Base-by-base conservation (phyloP, 306 rosid genomes). In the Casuarina equisetifolia region DNA sequence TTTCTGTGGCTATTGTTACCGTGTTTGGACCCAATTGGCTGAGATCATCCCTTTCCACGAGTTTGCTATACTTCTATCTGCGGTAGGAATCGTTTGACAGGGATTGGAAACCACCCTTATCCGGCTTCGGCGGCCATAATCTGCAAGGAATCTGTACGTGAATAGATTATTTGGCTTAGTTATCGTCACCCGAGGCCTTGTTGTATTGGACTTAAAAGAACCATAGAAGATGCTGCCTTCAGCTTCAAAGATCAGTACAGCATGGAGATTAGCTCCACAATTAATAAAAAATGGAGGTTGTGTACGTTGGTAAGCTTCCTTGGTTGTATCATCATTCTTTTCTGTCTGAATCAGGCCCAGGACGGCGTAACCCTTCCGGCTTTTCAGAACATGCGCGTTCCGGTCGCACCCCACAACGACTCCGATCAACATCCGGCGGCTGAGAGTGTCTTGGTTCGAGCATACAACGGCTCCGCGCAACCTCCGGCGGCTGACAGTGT, bases 221-320 rank as follows among this genome's bases (percentile, higher is more conserved):
- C 32, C 32, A 25, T 25, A 25, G 32, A 25, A 25, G 32, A 25
- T 25, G 32, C 32, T 25, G 32, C 32, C 25, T 62, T 15, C 6
- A 17, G 62, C 48, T 46, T 3, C 46, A 19, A 0, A 15, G 70
- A 64, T 25, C 38, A 62, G 49, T 19, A 3, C 13, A 72, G 75
- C 80, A 84, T 84, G 88, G 84, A 86, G 48, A 53, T 12, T 40
- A 63, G 4, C 42, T 77, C 80, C 71, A 42, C 62, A 52, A 57
- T 86, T 25, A 48, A 67, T 35, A 75, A 74, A 36, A 63, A 77
- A 69, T 76, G 84, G 86, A 84, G 57, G 76, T 46, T 84, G 38
- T 86, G 84, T 79, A 63, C 36, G 16, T 64, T 35, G 50, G 76
- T 73, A 25, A 79, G 84, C 81, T 48, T 81, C 77, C 16, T 82